These are phyloP conservation scores for Leishmania aethiopica DNA, from an alignment of 208 protist genomes.

Conservation along the genomic window DNA sequence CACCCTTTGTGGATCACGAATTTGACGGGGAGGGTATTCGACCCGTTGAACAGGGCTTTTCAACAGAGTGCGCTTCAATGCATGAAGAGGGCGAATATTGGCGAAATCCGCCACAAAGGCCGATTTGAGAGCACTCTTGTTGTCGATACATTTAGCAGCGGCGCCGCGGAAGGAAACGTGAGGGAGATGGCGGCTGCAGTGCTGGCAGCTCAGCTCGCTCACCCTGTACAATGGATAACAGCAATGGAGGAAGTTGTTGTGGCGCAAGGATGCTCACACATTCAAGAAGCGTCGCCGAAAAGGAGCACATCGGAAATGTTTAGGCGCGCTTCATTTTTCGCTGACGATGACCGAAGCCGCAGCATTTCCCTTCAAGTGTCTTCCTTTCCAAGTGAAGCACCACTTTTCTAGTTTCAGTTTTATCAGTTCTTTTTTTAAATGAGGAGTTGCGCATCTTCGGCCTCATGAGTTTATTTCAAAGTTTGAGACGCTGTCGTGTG, in stretches of 20 bases:
- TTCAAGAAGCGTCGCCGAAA: slow-evolving; percentile 71
- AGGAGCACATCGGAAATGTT: slow-evolving; percentile 79
- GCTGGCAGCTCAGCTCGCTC: slow-evolving; percentile 74
- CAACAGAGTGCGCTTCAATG: slow-evolving; percentile 44
- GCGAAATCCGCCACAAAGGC: slow-evolving; percentile 79
- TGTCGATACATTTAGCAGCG: slow-evolving; percentile 43
- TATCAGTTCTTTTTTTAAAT: slow-evolving; percentile 9
- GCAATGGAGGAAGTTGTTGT: slow-evolving; percentile 77
- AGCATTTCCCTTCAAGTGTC: not conserved
- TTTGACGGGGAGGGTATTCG: slow-evolving; percentile 73
- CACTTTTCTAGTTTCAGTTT: slow-evolving; percentile 17
- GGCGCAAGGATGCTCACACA: slow-evolving; percentile 27
- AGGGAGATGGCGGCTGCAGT: slow-evolving; percentile 75
- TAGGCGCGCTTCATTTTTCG: slow-evolving; percentile 51
- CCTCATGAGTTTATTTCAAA: not conserved
- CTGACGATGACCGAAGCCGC: not conserved
- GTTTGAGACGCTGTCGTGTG: not conserved
- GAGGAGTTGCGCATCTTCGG: not conserved
- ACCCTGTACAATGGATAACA: slow-evolving; percentile 86
- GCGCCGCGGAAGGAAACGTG: slow-evolving; percentile 45
- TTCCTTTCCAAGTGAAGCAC: slow-evolving; percentile 35
- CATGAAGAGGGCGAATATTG: slow-evolving; percentile 72
- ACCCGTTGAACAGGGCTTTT: slow-evolving; percentile 60
- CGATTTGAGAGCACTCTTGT: slow-evolving; percentile 59
- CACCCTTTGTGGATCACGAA: slow-evolving; percentile 81